A percentile compares a stretch with the other conserved stretches of the same genome.
Evolutionary conservation across 176 grass and related monocot species (phyloP).

Genomic region (Carex scoparia): DNA sequence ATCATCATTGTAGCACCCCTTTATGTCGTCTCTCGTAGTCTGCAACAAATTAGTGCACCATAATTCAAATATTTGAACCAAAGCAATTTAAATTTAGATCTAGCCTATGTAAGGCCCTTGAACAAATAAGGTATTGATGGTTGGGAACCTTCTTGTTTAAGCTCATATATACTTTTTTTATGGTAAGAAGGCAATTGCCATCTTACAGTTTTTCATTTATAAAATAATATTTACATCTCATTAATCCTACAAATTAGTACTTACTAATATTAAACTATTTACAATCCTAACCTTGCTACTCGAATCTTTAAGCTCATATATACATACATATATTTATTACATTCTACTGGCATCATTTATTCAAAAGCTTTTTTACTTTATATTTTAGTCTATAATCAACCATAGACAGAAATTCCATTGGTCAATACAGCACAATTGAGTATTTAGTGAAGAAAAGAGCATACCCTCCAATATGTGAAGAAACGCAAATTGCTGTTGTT

Average conservation of each 20-base stretch:
- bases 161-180: neutral
- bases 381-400: too few relatives aligned
- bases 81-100: neutral
- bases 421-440: too few relatives aligned
- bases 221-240: too few relatives aligned
- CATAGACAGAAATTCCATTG: too few relatives aligned
- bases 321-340: neutral
- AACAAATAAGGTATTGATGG: neutral
- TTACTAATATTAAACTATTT: too few relatives aligned
- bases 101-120: too few relatives aligned
- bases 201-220: too few relatives aligned
- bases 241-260: too few relatives aligned
- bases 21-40: neutral
- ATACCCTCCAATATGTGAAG: neutral
- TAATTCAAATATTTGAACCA: neutral
- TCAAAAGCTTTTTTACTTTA: neutral
- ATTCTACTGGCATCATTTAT: neutral
- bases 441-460: neutral
- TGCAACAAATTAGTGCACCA: neutral
- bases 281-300: too few relatives aligned
- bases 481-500: neutral
- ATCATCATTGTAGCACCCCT: slow-evolving; percentile 29
- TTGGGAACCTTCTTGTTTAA: neutral
- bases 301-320: too few relatives aligned
- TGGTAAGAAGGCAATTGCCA: too few relatives aligned